phyloP scores from a whole-genome alignment of 2,329 filamentous ascomycete species.

The Pseudophaeomoniella oleicola region DNA sequence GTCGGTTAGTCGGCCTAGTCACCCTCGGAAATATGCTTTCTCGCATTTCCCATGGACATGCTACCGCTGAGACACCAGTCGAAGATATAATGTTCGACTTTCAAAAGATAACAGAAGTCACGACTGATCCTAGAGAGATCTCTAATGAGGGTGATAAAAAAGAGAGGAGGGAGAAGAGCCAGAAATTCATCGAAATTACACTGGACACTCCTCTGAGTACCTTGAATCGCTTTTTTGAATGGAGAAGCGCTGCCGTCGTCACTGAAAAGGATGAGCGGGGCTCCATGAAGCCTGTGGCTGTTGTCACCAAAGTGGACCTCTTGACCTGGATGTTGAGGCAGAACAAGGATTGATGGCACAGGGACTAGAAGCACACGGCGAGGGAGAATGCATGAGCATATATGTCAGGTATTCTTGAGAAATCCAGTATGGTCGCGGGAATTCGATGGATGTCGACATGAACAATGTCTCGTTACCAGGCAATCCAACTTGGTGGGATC shows the following conservation, averaged over 20 bases:
- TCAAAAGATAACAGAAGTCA: constrained; percentile 68
- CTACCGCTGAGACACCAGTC: constrained; percentile 58
- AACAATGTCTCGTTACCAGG: too few relatives aligned
- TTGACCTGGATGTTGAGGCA: constrained; percentile 79
- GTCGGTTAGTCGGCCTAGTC: constrained; percentile 74
- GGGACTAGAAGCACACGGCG: too few relatives aligned
- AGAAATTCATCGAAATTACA: constrained; percentile 87
- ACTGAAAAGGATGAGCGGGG: constrained; percentile 46
- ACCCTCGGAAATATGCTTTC: constrained; percentile 89
- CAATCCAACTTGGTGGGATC: too few relatives aligned
- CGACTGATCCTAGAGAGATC: constrained; percentile 69
- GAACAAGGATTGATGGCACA: too few relatives aligned
- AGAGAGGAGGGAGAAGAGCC: constrained; percentile 32
- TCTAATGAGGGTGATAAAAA: constrained; percentile 14
- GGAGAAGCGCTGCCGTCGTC: constrained; percentile 92
- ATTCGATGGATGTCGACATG: too few relatives aligned
- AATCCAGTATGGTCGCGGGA: too few relatives aligned
- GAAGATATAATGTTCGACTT: constrained; percentile 96
- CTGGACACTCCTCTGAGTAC: constrained; percentile 70
- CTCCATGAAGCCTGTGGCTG: constrained; percentile 63
- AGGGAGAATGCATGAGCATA: too few relatives aligned
- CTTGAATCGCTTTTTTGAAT: constrained; percentile 88
- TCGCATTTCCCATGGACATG: constrained; percentile 73
- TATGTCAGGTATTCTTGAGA: too few relatives aligned
- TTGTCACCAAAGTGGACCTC: constrained; percentile 94